These are phyloP conservation scores for Paramyrothecium sp. DNA, from an alignment of 2,329 filamentous ascomycete species.

Conservation along the genomic window DNA sequence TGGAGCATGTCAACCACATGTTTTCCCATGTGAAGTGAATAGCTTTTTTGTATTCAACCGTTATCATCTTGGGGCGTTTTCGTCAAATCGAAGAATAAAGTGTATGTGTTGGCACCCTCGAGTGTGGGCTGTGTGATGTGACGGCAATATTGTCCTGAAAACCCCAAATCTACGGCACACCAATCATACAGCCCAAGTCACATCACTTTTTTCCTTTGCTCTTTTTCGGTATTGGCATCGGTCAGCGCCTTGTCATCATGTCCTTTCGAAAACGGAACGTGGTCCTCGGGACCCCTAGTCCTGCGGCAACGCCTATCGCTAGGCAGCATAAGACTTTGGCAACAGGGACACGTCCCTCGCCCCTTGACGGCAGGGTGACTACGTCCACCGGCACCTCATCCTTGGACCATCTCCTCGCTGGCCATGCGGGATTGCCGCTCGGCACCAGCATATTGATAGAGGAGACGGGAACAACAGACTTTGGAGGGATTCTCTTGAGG, in stretches of 20 bases:
- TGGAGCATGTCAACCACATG: no score
- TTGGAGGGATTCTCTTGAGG: constrained; percentile 76
- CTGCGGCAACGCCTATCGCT: constrained; percentile 8
- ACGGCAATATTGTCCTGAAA: no score
- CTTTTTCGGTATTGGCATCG: no score
- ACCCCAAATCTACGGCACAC: no score
- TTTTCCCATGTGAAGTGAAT: no score
- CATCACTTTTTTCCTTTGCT: no score
- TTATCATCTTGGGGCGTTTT: no score
- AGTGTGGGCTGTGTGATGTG: no score
- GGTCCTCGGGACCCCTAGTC: constrained; percentile 38
- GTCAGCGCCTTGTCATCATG: constrained; percentile 32
- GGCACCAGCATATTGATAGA: constrained; percentile 80
- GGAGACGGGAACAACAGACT: constrained; percentile 92
- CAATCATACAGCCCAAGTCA: no score
- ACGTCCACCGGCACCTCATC: constrained; percentile 90
- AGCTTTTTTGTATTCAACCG: no score
- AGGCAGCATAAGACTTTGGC: constrained; percentile 35
- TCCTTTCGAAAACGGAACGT: constrained; percentile 58
- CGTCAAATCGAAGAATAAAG: no score
- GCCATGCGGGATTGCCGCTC: constrained; percentile 80
- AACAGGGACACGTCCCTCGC: constrained; percentile 72
- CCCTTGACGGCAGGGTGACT: constrained; percentile 80
- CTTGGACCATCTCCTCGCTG: constrained; percentile 79
- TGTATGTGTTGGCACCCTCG: no score